Evolutionary conservation across 768 basidiomycete species (phyloP), one percentile per base, ranked within the genome.

Genomic region (Cystobasidium onofrii): DNA sequence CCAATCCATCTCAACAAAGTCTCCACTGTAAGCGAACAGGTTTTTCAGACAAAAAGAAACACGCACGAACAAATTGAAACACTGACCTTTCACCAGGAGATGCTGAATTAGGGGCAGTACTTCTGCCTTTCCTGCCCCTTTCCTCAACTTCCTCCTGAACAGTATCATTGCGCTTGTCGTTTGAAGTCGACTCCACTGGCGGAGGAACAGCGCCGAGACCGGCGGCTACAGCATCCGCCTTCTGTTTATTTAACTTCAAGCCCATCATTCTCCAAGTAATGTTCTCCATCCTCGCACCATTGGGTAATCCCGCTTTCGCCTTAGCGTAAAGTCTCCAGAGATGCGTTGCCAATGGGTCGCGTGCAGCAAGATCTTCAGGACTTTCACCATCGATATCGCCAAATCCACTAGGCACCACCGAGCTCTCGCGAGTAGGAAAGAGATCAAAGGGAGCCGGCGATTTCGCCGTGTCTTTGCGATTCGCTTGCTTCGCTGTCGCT

Each of bases 261-360:
- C 93, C 90, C 94, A 97, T 97, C 92, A 98, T 91, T 74, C 96
- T 84, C 95, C 95, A 97, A 0, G 94, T 96, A 69, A 98, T 81
- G 80, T 97, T 98, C 83, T 98, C 96, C 91, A 99, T 93, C 79
- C 94, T 84, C 82, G 93, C 91, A 0, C 90, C 91, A 80, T 95
- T 91, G 34, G 94, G 92, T 72, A 95, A 82, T 36, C 85, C 86
- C n/a, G 89, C 90, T 82, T 92, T 93, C 57, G 89, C 90, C 75
- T 90, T 87, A 41, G 92, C 88, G 79, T 91, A 98, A 86, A 97
- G 90, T 83, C 89, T 92, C 95, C 95, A 98, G 34, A 98, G 90
- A 82, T 97, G 92, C 0, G 94, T 90, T 0, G 92, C 92, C 25
- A 96, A 84, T 7, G 93, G 94, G 80, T 96, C 94, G 64, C 92